A percentile compares a stretch with the other conserved stretches of the same genome.
phyloP scores from a whole-genome alignment of 352 stramenopile species.

The Phytophthora pisi region DNA sequence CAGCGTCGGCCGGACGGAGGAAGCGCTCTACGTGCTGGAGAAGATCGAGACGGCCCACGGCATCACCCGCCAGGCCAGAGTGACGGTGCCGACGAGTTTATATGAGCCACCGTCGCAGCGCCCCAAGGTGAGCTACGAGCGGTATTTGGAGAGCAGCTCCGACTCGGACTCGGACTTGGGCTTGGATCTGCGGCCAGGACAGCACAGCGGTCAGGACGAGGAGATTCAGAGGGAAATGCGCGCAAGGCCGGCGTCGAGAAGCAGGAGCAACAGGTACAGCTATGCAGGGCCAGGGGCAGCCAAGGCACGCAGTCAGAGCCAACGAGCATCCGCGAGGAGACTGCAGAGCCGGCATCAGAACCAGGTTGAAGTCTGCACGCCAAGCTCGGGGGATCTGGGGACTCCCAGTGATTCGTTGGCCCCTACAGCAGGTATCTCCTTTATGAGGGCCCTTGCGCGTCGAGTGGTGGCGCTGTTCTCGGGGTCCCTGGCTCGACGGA shows the following conservation, averaged over 20 bases:
- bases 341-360: conserved; percentile 23
- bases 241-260: not conserved
- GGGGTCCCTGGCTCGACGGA: conserved; percentile 41
- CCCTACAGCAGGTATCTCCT: conserved; percentile 36
- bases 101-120: conserved; percentile 54
- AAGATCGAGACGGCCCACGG: conserved; percentile 67
- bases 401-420: conserved; percentile 38
- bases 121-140: conserved; percentile 30
- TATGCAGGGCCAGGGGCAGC: conserved; percentile 25
- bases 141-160: conserved; percentile 32
- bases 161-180: conserved; percentile 34
- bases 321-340: conserved; percentile 32
- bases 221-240: conserved; percentile 1
- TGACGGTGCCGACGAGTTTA: conserved; percentile 64
- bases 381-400: conserved; percentile 25
- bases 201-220: conserved; percentile 5
- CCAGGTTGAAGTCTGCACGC: conserved; percentile 22
- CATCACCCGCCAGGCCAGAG: conserved; percentile 53
- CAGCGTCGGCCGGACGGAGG: conserved; percentile 58
- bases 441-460: conserved; percentile 43
- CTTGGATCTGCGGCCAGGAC: conserved; percentile 14
- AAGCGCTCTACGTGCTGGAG: conserved; percentile 57
- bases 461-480: conserved; percentile 53
- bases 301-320: conserved; percentile 22
- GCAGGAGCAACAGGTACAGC: conserved; percentile 12